A percentile compares a stretch with the other conserved stretches of the same genome.
These are phyloP conservation scores for Leccinum uliginosum DNA, from an alignment of 768 basidiomycete genomes.

Conservation along the genomic window DNA sequence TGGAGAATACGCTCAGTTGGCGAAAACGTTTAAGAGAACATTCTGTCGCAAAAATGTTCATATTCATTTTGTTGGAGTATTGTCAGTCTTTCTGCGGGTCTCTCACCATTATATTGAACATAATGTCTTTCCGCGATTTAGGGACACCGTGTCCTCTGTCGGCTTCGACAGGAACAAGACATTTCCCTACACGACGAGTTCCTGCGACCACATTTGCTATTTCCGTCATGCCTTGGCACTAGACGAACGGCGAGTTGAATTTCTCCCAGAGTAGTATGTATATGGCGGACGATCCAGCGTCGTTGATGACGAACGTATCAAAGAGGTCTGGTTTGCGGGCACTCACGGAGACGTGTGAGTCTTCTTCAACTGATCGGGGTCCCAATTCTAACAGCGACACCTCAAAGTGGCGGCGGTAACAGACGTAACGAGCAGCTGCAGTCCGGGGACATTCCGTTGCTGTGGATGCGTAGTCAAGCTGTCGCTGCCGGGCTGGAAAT, in stretches of 20 bases:
- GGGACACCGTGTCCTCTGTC: conserved; percentile 48
- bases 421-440: conserved; percentile 25
- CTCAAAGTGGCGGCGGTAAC: conserved; percentile 25
- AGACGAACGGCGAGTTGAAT: conserved; percentile 46
- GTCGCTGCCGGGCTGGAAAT: conserved; percentile 21
- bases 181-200: conserved; percentile 30
- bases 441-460: conserved; percentile 24
- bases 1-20: conserved; percentile 18
- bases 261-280: conserved; percentile 42
- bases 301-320: conserved; percentile 23
- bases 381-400: neutral
- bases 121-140: conserved; percentile 8
- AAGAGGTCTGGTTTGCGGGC: conserved; percentile 43
- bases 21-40: conserved; percentile 30
- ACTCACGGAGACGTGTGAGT: conserved; percentile 37
- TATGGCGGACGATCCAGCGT: conserved; percentile 21
- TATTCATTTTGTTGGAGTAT: conserved; percentile 43
- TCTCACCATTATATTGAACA: neutral
- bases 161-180: conserved; percentile 30
- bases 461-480: conserved; percentile 32
- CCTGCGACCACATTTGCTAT: conserved; percentile 34
- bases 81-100: conserved; percentile 26
- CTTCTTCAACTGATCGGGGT: neutral
- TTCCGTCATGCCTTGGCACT: conserved; percentile 47
- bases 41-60: conserved; percentile 33